These are phyloP conservation scores for Trichosanthes truncata DNA, from an alignment of 306 rosid species.

Conservation along the genomic window DNA sequence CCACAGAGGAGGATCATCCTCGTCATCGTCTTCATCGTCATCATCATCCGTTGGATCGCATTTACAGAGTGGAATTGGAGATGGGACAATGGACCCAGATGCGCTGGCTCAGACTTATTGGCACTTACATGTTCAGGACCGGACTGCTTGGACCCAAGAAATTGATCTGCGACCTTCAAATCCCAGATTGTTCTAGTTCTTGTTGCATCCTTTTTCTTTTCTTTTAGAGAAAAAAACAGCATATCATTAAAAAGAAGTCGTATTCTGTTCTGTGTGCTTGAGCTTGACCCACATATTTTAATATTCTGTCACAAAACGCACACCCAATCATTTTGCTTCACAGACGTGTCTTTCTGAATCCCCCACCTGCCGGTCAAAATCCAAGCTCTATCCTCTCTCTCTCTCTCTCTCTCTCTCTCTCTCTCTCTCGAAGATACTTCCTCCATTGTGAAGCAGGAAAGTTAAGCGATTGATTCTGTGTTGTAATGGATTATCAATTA, in stretches of 20 bases:
- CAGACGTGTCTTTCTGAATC: neutral
- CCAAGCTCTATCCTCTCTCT: neutral
- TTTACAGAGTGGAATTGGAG: slow-evolving; percentile 13
- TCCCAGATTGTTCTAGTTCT: slow-evolving; percentile 32
- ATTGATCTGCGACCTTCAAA: slow-evolving; percentile 64
- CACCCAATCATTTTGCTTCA: slow-evolving; percentile 1
- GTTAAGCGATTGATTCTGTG: neutral
- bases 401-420: no score
- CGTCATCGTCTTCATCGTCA: neutral
- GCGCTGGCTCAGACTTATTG: slow-evolving; percentile 86
- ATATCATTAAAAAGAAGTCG: neutral
- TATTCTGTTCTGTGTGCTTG: neutral
- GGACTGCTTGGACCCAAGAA: slow-evolving; percentile 86
- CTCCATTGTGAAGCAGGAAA: no score
- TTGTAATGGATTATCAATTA: neutral
- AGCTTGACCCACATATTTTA: neutral
- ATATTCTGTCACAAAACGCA: neutral
- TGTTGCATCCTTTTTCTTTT: neutral
- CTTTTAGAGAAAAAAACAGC: neutral
- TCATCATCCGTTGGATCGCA: slow-evolving; percentile 23
- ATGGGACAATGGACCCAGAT: slow-evolving; percentile 62
- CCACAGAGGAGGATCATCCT: slow-evolving; percentile 15
- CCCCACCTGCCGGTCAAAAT: neutral
- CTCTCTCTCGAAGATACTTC: no score
- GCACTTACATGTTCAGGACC: slow-evolving; percentile 81